Conservation (phyloP, 176 grass and related monocot genomes). For the Hordeum marinum region DNA sequence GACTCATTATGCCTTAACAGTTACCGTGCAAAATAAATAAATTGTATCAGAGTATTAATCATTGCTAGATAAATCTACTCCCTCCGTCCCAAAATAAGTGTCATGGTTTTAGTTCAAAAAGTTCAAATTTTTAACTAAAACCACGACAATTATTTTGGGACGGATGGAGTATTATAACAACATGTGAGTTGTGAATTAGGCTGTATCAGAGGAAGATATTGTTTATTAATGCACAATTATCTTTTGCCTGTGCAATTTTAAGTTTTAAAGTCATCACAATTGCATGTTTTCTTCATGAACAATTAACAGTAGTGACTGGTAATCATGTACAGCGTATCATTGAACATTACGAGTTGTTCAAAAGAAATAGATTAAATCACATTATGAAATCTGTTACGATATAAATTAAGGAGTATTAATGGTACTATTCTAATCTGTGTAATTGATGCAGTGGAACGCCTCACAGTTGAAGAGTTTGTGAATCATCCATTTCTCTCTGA, state of each 20-base stretch:
- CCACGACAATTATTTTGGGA: too few species aligned
- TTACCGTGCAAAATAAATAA: background rate
- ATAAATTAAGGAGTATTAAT: background rate
- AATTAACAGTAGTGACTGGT: background rate
- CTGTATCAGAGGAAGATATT: background rate
- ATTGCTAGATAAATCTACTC: background rate
- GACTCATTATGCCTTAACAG: background rate
- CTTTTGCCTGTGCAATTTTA: slow-evolving; percentile 1
- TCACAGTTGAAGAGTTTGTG: slow-evolving; percentile 93
- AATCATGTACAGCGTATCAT: background rate
- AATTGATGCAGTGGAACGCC: slow-evolving; percentile 83
- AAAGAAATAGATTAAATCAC: background rate
- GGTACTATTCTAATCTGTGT: slow-evolving; percentile 8
- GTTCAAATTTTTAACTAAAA: too few species aligned
- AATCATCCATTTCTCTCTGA: slow-evolving; percentile 89
- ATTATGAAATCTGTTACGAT: background rate
- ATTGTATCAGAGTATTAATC: background rate
- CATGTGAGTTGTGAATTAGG: background rate
- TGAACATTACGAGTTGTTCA: background rate
- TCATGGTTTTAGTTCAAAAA: too few species aligned
- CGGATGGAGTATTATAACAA: background rate
- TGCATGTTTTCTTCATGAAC: background rate
- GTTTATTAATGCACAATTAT: background rate
- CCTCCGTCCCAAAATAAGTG: too few species aligned
- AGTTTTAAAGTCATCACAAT: background rate